phyloP scores from a whole-genome alignment of 2,329 filamentous ascomycete genomes.

The Fusarium sp. region DNA sequence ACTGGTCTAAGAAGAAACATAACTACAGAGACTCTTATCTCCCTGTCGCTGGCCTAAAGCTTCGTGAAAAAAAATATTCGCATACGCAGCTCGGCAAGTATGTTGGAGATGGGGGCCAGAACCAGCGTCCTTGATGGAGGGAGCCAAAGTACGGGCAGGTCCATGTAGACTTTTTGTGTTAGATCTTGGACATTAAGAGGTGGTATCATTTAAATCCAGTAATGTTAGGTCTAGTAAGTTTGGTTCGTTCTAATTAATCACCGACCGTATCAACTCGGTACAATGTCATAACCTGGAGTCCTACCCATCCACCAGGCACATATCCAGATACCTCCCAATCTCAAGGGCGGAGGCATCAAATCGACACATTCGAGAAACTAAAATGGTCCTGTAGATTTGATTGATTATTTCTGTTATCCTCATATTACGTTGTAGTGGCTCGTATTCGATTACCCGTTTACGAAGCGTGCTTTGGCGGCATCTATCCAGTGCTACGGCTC shows the following conservation, averaged over 20 bases:
- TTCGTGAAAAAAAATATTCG: neutral
- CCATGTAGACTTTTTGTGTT: neutral
- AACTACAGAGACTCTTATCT: too few species aligned
- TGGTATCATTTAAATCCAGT: too few species aligned
- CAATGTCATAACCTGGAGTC: neutral
- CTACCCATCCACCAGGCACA: neutral
- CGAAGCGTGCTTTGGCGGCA: neutral
- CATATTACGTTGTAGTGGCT: neutral
- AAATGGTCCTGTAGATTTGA: neutral
- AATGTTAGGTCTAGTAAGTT: too few species aligned
- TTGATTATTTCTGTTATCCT: neutral
- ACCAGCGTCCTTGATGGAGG: neutral
- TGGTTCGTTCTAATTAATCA: too few species aligned
- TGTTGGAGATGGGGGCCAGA: neutral
- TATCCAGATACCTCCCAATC: neutral
- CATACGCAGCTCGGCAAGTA: neutral
- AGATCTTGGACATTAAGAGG: too few species aligned
- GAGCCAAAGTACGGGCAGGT: neutral
- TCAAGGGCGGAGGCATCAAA: neutral
- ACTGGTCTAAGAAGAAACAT: neutral
- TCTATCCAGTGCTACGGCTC: too few species aligned
- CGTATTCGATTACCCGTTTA: neutral
- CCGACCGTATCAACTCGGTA: neutral
- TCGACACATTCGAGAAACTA: neutral
- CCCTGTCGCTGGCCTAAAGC: neutral